A percentile compares a stretch with the other conserved stretches of the same genome.
These are phyloP conservation scores for Moricandia arvensis DNA, from an alignment of 345 rosid species.

Conservation along the genomic window DNA sequence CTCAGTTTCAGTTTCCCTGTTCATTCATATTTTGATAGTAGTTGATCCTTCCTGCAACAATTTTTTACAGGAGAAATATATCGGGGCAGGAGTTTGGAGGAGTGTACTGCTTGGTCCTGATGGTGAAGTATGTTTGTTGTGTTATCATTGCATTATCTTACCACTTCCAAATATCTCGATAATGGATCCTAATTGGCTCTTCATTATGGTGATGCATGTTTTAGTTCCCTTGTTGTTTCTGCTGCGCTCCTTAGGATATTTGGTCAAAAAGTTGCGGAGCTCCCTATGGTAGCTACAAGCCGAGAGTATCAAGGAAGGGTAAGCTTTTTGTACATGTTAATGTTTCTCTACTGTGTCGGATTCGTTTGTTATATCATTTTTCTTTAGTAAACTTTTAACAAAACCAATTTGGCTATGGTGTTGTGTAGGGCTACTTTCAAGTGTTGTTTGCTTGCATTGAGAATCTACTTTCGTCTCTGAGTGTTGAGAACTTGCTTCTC, in stretches of 20 bases:
- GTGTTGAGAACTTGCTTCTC: conserved; percentile 73
- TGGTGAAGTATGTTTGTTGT: conserved; percentile 51
- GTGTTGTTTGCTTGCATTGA: conserved; percentile 74
- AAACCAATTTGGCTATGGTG: conserved; percentile 9
- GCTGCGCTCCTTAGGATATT: conserved; percentile 87
- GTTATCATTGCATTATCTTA: conserved; percentile 1
- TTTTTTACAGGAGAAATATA: conserved; percentile 64
- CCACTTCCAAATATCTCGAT: background rate
- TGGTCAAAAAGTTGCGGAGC: conserved; percentile 85
- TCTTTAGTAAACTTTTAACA: background rate
- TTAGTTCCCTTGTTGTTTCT: conserved; percentile 72
- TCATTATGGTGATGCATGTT: background rate
- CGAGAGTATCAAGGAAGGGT: conserved; percentile 87
- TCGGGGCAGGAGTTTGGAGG: conserved; percentile 91
- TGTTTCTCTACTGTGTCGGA: background rate
- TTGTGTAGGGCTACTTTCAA: conserved; percentile 74
- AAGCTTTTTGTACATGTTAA: conserved; percentile 24
- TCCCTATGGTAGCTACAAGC: conserved; percentile 85
- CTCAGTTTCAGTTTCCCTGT: background rate
- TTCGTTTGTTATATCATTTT: conserved; percentile 7
- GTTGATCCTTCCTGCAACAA: conserved; percentile 1
- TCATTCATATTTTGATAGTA: conserved; percentile 7
- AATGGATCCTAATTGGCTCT: background rate
- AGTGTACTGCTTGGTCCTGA: conserved; percentile 68
- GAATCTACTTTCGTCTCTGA: conserved; percentile 58